Evolutionary conservation across 2,329 filamentous ascomycete species (phyloP).

Genomic region (Fusarium sacchari): DNA sequence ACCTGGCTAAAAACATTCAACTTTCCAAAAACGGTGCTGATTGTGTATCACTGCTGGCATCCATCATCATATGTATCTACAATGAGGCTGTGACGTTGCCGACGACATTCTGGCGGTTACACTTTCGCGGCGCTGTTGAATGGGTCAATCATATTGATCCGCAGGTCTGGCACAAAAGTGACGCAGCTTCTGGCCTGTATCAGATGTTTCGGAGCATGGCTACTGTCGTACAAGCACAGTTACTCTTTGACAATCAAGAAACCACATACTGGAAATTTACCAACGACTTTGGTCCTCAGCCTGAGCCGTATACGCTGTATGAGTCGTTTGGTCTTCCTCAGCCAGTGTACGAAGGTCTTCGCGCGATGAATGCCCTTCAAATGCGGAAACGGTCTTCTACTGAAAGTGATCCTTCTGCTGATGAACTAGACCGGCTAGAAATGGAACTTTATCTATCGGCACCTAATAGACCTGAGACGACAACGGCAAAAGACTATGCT

Average conservation of each 20-base stretch:
- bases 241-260: slow-evolving; percentile 31
- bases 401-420: background rate
- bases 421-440: slow-evolving; percentile 36
- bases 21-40: slow-evolving; percentile 36
- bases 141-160: slow-evolving; percentile 43
- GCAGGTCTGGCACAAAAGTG: slow-evolving; percentile 37
- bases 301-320: slow-evolving; percentile 33
- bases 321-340: slow-evolving; percentile 36
- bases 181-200: slow-evolving; percentile 35
- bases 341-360: slow-evolving; percentile 34
- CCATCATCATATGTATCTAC: slow-evolving; percentile 38
- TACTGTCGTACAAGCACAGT: slow-evolving; percentile 34
- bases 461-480: slow-evolving; percentile 25
- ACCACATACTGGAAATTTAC: slow-evolving; percentile 32
- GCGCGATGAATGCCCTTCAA: slow-evolving; percentile 32
- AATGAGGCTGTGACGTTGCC: slow-evolving; percentile 41
- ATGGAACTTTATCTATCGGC: slow-evolving; percentile 36
- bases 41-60: slow-evolving; percentile 34
- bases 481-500: slow-evolving; percentile 22
- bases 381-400: slow-evolving; percentile 22
- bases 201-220: slow-evolving; percentile 43
- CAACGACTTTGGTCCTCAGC: slow-evolving; percentile 35
- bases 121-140: slow-evolving; percentile 39
- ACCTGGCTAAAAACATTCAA: slow-evolving; percentile 38
- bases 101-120: slow-evolving; percentile 37